Percentiles rank a stretch among this genome's conserved stretches.
phyloP scores from a whole-genome alignment of 2,329 filamentous ascomycete species.

The Byssochlamys sp. region DNA sequence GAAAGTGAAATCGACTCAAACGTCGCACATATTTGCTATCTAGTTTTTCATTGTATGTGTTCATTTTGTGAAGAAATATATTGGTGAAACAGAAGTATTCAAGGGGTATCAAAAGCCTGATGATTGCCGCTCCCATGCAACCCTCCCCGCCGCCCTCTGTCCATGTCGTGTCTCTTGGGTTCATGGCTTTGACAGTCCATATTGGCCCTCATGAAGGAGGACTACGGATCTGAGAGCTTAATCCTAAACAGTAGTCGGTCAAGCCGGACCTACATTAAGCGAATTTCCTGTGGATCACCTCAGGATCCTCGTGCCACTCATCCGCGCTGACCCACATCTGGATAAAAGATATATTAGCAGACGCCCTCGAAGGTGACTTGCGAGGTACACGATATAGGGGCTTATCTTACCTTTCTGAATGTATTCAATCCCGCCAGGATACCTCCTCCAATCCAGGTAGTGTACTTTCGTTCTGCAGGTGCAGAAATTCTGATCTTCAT shows the following conservation, averaged over 20 bases:
- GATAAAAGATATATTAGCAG: constrained; percentile 3
- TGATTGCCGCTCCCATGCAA: not conserved
- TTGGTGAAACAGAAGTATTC: not conserved
- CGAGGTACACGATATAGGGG: not conserved
- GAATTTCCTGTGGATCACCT: constrained; percentile 97
- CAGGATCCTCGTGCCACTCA: constrained; percentile 98
- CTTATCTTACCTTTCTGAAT: constrained; percentile 74
- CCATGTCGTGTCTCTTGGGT: not conserved
- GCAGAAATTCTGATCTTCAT: constrained; percentile 99
- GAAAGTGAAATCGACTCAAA: no score
- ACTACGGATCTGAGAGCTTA: not conserved
- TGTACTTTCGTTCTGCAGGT: constrained; percentile 94
- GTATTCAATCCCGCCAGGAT: constrained; percentile 94
- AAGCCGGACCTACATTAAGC: constrained; percentile 45
- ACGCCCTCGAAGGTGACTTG: not conserved
- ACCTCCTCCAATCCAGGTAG: constrained; percentile 96
- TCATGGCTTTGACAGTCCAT: not conserved
- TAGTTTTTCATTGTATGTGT: not conserved
- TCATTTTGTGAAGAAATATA: not conserved
- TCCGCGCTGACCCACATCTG: constrained; percentile 99
- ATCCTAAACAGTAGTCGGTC: not conserved
- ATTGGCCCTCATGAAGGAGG: not conserved
- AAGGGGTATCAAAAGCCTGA: constrained; percentile 1
- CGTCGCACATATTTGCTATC: no score
- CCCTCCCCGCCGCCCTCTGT: not conserved